Conservation (phyloP, 352 stramenopile species). For the Pythium aquatile region DNA sequence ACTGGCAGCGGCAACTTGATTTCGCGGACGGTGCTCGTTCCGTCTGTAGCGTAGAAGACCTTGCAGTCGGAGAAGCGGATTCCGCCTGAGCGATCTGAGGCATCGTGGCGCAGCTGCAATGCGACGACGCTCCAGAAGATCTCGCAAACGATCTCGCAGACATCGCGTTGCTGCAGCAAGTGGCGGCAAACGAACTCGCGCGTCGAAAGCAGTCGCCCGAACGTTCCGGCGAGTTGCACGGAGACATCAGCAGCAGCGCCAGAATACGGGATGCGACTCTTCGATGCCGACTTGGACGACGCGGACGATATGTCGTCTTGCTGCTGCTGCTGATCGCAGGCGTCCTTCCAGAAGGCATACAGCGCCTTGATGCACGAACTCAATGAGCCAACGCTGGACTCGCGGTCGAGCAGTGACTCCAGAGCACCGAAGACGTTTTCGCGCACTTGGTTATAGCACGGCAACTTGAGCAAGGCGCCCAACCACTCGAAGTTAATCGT, state of each 20-base stretch:
- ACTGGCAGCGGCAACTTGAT: conserved; percentile 71
- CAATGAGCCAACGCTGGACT: conserved; percentile 70
- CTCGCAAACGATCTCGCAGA: conserved; percentile 64
- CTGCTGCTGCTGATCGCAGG: conserved; percentile 5
- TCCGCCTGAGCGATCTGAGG: conserved; percentile 41
- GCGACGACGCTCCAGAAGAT: conserved; percentile 74
- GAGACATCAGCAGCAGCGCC: conserved; percentile 46
- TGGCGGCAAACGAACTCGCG: conserved; percentile 66
- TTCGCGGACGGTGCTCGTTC: conserved; percentile 60
- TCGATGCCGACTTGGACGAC: neutral
- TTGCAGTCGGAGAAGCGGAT: conserved; percentile 77
- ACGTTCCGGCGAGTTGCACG: conserved; percentile 56
- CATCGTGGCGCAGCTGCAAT: conserved; percentile 48
- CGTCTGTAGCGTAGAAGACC: conserved; percentile 75
- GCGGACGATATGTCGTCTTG: neutral
- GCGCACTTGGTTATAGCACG: conserved; percentile 60
- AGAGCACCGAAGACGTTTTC: conserved; percentile 61
- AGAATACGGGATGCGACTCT: conserved; percentile 9
- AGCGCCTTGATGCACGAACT: conserved; percentile 65
- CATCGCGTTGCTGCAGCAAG: conserved; percentile 52
- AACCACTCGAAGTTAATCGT: conserved; percentile 75
- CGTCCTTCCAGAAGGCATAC: conserved; percentile 60
- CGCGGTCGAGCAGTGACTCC: conserved; percentile 65
- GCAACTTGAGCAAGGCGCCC: conserved; percentile 52
- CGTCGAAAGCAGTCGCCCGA: conserved; percentile 61